phyloP scores from a whole-genome alignment of 2,329 filamentous ascomycete genomes.

The Cercospora zeae-maydis region DNA sequence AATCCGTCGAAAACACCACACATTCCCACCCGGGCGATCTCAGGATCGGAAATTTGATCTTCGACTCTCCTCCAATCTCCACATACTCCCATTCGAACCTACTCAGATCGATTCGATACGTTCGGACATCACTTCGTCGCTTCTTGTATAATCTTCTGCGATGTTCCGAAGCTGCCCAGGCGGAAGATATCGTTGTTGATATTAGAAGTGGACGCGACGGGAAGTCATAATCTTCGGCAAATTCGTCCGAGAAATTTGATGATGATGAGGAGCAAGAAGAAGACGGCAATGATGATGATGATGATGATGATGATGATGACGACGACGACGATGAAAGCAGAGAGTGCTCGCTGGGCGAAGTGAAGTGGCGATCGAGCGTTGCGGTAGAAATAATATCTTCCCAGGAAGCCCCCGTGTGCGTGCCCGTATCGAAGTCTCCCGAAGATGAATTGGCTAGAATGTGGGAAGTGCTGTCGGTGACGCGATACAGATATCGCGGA shows the following conservation, averaged over 20 bases:
- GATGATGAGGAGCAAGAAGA: not conserved
- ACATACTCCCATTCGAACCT: conserved; percentile 7
- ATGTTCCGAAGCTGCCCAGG: conserved; percentile 8
- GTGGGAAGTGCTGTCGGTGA: conserved; percentile 17
- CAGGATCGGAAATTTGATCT: conserved; percentile 1
- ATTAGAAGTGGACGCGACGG: not conserved
- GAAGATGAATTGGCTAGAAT: conserved; percentile 4
- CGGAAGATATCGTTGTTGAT: conserved; percentile 3
- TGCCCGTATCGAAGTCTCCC: conserved; percentile 16
- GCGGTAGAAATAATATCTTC: conserved; percentile 8
- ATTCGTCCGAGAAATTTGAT: not conserved
- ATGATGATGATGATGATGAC: not conserved
- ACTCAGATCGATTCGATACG: conserved; percentile 4
- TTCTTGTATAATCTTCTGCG: conserved; percentile 8
- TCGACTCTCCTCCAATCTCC: not conserved
- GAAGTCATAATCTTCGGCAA: not conserved
- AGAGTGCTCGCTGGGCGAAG: not conserved
- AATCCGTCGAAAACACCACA: conserved; percentile 10
- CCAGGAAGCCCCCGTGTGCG: conserved; percentile 15
- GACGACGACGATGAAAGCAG: not conserved
- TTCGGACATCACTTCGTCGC: conserved; percentile 2
- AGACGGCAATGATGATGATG: not conserved
- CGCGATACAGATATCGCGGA: conserved; percentile 16
- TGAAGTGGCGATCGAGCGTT: conserved; percentile 12
- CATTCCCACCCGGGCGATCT: conserved; percentile 5